Evolutionary conservation across 164 flowering plant species (phyloP), one percentile per base, ranked within the genome.

Genomic region (Magnolia changhungtana): DNA sequence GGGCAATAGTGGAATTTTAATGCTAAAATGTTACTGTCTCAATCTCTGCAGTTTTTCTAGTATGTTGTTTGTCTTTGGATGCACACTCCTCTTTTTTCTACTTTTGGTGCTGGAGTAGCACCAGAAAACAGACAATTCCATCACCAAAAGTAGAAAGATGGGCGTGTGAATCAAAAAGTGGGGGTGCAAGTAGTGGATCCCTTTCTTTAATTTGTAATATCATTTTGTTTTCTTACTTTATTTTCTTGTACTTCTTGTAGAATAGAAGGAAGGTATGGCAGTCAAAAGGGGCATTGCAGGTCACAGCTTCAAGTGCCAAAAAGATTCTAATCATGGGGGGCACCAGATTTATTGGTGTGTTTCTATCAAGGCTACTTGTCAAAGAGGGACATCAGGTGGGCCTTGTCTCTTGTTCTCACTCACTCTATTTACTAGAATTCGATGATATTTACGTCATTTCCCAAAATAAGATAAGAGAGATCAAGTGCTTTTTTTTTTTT

Each of bases 261-360:
- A 90, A 77, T 80, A 93, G 84, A 68, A 86, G 89, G 74, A 89
- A 84, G 83, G 80, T 29, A 77, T 87, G 81, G 82, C 85, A 82
- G 71, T 77, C 89, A 77, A 91, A 84, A 87, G 93, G 88, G 80
- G 87, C 86, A 74, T 74, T 96, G 37, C 82, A 84, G 52, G 88
- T 93, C 20, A 81, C 82, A 72, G 97, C 99, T 71, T 86, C 96
- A 69, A 82, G 87, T 81, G 76, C 86, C 73, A 96, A 96, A 89
- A 92, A 92, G 72, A 90, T 94, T 74, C 90, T 96, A 73, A 89
- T 96, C 78, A 96, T 96, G 99, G 98, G 99, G n/a, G 98, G 99
- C 70, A 96, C 98, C 63, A 80, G 99, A 78, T 96, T 93, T 74
- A 96, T 96, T 83, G 99, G 99, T 63, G 71, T 96, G 1, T 96